Evolutionary conservation across 257 asterid species (phyloP), one percentile per base, ranked within the genome.

Genomic region (Nicotiana sylvestris): DNA sequence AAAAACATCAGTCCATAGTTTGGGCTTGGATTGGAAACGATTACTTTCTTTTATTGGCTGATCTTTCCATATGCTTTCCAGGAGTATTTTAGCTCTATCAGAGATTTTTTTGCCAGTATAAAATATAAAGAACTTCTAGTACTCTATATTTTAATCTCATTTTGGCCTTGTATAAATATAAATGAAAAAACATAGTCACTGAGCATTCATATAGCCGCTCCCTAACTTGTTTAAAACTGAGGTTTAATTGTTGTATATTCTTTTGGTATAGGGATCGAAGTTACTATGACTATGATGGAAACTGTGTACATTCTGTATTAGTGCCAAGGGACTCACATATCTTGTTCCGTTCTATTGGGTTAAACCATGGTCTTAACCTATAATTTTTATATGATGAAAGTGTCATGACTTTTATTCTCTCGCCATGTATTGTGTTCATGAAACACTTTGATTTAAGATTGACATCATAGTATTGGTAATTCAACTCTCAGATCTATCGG

Each of bases 401-500:
- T 43, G 12, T 43, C 80, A 51, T 29, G 64, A 51, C 13, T 46
- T 74, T 76, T 39, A 3, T 76, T 76, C 64, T 39, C 17, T 27
- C 74, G 30, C 51, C 84, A 61, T 80, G 53, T 33, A 16, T 80
- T 76, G 37, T 43, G 6, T 69, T 17, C 17, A 56, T 12, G 17
- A 29, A 77, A 82, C 74, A 25, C 15, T 82, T 51, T 62, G 55
- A 68, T 67, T 74, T 43, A 49, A 53, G 64, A 60, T 70, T 55
- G 76, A 64, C 62, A 58, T 33, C 66, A 49, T 87, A 83, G 67
- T 62, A 27, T 21, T 60, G 51, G 58, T 17, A 77, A 35, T 86
- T 85, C 77, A 21, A 81, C 79, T 83, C 87, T 84, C 94, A 96
- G 98, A 84, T 94, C 62, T 96, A 96, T 82, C 90, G 96, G 83